Evolutionary conservation across 2,329 filamentous ascomycete species (phyloP).

Genomic region (Epichloe elymi): DNA sequence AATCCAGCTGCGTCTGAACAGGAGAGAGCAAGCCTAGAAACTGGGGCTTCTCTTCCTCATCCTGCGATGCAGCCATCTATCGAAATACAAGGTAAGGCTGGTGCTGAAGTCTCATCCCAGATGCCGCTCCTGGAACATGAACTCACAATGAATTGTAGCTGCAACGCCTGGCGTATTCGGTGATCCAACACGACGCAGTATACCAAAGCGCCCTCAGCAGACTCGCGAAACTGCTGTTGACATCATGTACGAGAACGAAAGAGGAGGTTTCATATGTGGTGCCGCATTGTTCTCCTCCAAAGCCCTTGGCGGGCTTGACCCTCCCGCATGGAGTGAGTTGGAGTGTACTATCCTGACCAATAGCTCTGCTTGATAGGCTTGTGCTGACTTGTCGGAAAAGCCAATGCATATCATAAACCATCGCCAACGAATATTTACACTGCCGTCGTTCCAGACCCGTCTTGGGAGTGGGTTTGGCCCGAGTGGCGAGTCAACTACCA

Average conservation of each 20-base stretch:
- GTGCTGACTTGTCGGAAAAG: conserved; percentile 10
- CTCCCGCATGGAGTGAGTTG: conserved; percentile 57
- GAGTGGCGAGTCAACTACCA: conserved; percentile 58
- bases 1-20: not conserved
- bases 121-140: not conserved
- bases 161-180: conserved; percentile 16
- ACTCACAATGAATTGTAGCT: conserved; percentile 9
- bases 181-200: conserved; percentile 19
- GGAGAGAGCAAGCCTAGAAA: not conserved
- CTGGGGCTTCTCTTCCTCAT: conserved; percentile 7
- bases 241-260: conserved; percentile 89
- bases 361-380: not conserved
- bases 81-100: conserved; percentile 18
- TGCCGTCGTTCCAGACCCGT: conserved; percentile 85
- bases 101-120: not conserved
- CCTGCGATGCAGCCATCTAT: conserved; percentile 18
- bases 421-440: conserved; percentile 61
- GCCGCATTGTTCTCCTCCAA: conserved; percentile 78
- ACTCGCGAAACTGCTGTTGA: conserved; percentile 54
- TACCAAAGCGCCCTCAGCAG: conserved; percentile 19
- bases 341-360: no score
- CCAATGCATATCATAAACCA: conserved; percentile 50
- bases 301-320: conserved; percentile 76
- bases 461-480: conserved; percentile 78
- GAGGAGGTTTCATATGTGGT: conserved; percentile 81